A percentile compares a stretch with the other conserved stretches of the same genome.
phyloP scores from a whole-genome alignment of 2,329 filamentous ascomycete species.

The Pseudofabraea citricarpa region DNA sequence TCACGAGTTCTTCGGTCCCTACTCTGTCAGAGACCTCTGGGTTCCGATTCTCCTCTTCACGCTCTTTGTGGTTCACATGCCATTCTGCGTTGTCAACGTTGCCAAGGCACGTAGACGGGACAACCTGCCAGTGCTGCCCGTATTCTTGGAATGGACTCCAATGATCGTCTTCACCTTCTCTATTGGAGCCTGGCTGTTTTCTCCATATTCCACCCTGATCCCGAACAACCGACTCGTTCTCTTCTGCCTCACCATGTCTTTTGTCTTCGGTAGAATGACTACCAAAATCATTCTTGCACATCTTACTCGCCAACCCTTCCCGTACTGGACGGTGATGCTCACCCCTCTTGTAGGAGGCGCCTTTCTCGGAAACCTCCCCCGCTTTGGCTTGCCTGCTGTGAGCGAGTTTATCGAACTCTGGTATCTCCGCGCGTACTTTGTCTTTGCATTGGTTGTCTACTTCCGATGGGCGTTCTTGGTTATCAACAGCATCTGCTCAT shows the following conservation, averaged over 20 bases:
- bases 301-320: slow-evolving; percentile 87
- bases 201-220: slow-evolving; percentile 78
- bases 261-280: slow-evolving; percentile 96
- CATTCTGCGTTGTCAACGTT: slow-evolving; percentile 87
- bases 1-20: slow-evolving; percentile 58
- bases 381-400: slow-evolving; percentile 64
- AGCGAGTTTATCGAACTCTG: slow-evolving; percentile 63
- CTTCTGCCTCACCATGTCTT: slow-evolving; percentile 90
- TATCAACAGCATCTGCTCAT: slow-evolving; percentile 85
- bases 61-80: slow-evolving; percentile 70
- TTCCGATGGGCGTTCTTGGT: slow-evolving; percentile 90
- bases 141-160: slow-evolving; percentile 92
- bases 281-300: slow-evolving; percentile 99
- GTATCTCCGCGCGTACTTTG: slow-evolving; percentile 81
- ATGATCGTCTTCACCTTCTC: slow-evolving; percentile 76
- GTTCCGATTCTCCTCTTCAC: slow-evolving; percentile 63
- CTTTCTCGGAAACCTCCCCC: slow-evolving; percentile 75
- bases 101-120: slow-evolving; percentile 67
- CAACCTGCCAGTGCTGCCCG: slow-evolving; percentile 69
- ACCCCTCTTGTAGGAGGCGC: slow-evolving; percentile 83
- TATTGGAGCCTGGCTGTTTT: slow-evolving; percentile 81
- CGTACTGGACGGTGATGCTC: slow-evolving; percentile 92
- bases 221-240: slow-evolving; percentile 82
- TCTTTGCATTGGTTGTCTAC: slow-evolving; percentile 81
- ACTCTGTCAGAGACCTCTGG: slow-evolving; percentile 86